Base-by-base conservation (phyloP, 345 rosid species). In the Microthlaspi erraticum region DNA sequence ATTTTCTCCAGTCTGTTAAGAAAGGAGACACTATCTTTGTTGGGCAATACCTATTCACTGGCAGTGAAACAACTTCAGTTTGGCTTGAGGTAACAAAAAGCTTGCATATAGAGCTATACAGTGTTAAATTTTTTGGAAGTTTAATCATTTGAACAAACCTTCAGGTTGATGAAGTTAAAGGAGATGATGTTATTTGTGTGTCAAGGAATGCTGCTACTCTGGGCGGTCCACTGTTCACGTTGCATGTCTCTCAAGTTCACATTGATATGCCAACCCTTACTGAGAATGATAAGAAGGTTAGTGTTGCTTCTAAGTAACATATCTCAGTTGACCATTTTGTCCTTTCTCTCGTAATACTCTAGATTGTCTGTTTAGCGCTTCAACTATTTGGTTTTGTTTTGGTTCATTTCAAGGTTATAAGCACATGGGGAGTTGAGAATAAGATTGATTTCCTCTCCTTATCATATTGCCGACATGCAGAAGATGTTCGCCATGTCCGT, bases 31-130 rank as follows among this genome's bases (percentile, higher is more conserved):
- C 98, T 75, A 88, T 90, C 74, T 93, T 90, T 73, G 39, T 87
- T 52, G 98, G 98, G 36, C 98, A 88, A 20, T 88, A 93, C 83
- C 72, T 90, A 67, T 93, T 93, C 80, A 88, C 98, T 33, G 97
- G 98, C 48, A 90, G 95, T 79, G 98, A 93, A 83, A 88, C 96
- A 49, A 90, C 97, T 59, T 90, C 98, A 58, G 97, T 87, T 0
- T 93, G 93, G 97, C 86, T 88, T 74, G 98, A 93, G 98, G 97
- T 90, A 72, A 14, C 10, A 10, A 19, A 14, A 7, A 8, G 8
- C 39, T 53, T 43, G 37, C 43, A 0, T 32, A 71, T 61, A 4
- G 31, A 32, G 36, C 16, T 58, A 4, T 39, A 17, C 6, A 1
- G 36, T 33, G 38, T 53, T 62, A 14, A 14, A 12, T 33, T 71